Base-by-base conservation (phyloP, 225 moss, liverwort and hornwort species). In the Climacium dendroides region DNA sequence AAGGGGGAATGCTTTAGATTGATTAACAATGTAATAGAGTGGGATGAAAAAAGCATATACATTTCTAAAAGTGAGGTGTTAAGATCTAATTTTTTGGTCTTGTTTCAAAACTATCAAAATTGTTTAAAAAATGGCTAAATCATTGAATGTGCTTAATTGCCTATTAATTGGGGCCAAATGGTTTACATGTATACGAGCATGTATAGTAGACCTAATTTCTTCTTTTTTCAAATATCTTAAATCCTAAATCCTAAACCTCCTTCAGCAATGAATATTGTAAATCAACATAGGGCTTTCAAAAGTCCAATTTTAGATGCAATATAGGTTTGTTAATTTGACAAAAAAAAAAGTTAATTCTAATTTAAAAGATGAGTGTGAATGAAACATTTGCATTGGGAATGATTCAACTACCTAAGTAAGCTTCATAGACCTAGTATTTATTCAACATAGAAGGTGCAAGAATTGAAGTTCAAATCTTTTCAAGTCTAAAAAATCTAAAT, bases 221-320 rank as follows among this genome's bases (percentile, higher is more conserved):
- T 0, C n/a, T 70, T 47, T 67, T 43, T 48, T 19, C 19, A 19
- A 30, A 47, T 47, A 47, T 6, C 5, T 7, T 47, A 47, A 28
- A 17, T 17, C 25, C 5, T 14, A 14, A 43, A 2, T 3, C 7
- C 11, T 30, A 19, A 19, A 2, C 7, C 19, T 12, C 32, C 3
- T 32, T 74, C 11, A 32, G 19, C 7, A 32, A 19, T 30, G 18
- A 50, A 4, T 4, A 25, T 41, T 71, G 5, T 39, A 7, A 24
- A 69, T 39, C 7, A 39, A 1, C 8, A 24, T 24, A 10, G 6
- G 28, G 2, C 1, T 45, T 0, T 2, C 2, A 0, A 7, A 50
- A 20, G 47, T 0, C 5, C 4, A 24, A 39, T 39, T 41, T 5
- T 14, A 5, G 10, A 19, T 39, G 14, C 13, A 69, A 11, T 25